Conservation (phyloP, 2,329 filamentous ascomycete species). For the Apiospora saccharicola region DNA sequence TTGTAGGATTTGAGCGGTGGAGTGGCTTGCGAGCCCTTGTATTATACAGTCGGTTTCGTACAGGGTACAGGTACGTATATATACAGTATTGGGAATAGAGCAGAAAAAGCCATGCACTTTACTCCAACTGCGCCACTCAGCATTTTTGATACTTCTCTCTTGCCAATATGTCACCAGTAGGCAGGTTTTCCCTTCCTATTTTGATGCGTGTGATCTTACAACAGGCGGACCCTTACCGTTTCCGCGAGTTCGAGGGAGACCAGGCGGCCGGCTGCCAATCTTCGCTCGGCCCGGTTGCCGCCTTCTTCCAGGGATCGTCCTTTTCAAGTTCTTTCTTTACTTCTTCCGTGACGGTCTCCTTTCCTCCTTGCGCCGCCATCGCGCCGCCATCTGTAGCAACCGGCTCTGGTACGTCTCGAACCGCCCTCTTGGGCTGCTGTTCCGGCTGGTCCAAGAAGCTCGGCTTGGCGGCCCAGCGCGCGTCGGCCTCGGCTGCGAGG, state of each 20-base stretch:
- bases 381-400: too few species aligned
- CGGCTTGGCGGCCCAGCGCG: slow-evolving; percentile 68
- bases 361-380: background rate
- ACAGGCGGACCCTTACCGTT: slow-evolving; percentile 39
- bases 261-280: slow-evolving; percentile 73
- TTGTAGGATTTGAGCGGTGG: background rate
- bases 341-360: background rate
- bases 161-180: background rate
- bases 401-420: slow-evolving; percentile 27
- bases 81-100: slow-evolving; percentile 1
- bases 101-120: background rate
- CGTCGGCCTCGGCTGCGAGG: slow-evolving; percentile 68
- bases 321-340: slow-evolving; percentile 28
- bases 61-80: slow-evolving; percentile 1
- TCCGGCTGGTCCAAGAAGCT: slow-evolving; percentile 40
- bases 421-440: slow-evolving; percentile 30
- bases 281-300: slow-evolving; percentile 62
- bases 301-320: slow-evolving; percentile 66
- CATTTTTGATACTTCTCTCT: background rate
- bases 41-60: slow-evolving; percentile 15
- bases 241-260: slow-evolving; percentile 54
- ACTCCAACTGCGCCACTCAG: background rate
- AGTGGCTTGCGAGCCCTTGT: background rate
- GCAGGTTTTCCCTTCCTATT: background rate
- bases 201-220: slow-evolving; percentile 17